phyloP scores from a whole-genome alignment of 1,139 yeast species.

The Pichiaceae sp. region DNA sequence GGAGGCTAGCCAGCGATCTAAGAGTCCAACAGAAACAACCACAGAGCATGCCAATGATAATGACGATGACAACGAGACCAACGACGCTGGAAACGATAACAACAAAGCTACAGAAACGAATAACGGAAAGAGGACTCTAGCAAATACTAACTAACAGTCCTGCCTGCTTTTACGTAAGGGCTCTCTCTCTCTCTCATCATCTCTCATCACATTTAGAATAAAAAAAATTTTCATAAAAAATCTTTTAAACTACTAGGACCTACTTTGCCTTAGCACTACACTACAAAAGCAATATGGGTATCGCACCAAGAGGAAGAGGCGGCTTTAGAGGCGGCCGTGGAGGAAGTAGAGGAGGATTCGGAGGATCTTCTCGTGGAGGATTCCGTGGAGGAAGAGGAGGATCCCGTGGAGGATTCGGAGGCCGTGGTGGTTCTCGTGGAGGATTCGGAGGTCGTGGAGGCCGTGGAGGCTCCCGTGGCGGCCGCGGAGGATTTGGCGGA shows the following conservation, averaged over 20 bases:
- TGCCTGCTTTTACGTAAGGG: no score
- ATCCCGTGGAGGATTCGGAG: slow-evolving; percentile 38
- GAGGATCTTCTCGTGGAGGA: slow-evolving; percentile 28
- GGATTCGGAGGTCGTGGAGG: slow-evolving; percentile 43
- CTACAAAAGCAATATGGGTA: slow-evolving; percentile 19
- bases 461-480: slow-evolving; percentile 53
- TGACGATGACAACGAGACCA: no score
- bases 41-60: no score
- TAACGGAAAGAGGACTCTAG: no score
- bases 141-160: no score
- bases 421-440: slow-evolving; percentile 31
- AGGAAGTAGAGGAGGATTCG: slow-evolving; percentile 26
- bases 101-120: no score
- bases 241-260: background rate
- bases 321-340: slow-evolving; percentile 23
- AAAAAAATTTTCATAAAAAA: background rate
- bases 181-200: no score
- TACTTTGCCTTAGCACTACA: background rate
- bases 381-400: slow-evolving; percentile 6
- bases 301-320: slow-evolving; percentile 24
- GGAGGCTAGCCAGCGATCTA: no score
- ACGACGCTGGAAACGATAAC: no score
- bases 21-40: no score
- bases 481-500: slow-evolving; percentile 50
- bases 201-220: no score